Evolutionary conservation across 352 stramenopile genomes (phyloP).

Genomic region (Globisporangium spinosum): DNA sequence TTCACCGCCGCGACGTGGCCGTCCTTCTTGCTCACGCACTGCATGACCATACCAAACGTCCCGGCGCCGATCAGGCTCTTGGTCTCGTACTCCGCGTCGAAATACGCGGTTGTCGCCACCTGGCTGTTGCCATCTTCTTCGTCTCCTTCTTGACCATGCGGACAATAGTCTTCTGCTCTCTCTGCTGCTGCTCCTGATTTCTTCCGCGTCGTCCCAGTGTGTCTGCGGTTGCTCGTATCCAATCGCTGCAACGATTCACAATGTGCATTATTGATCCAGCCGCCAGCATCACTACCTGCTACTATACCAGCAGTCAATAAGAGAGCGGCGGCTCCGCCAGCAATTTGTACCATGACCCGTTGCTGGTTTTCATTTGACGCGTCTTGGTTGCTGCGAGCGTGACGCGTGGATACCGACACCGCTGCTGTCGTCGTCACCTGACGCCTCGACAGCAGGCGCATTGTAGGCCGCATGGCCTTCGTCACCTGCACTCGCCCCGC

Average conservation of each 20-base stretch:
- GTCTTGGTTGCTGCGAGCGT: background rate
- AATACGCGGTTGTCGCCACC: constrained; percentile 23
- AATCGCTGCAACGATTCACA: constrained; percentile 14
- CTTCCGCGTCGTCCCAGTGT: constrained; percentile 19
- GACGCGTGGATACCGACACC: background rate
- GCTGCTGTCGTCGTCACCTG: background rate
- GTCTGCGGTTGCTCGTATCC: constrained; percentile 2
- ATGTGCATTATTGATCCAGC: background rate
- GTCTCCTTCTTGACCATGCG: background rate
- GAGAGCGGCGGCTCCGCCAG: background rate
- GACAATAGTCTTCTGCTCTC: background rate
- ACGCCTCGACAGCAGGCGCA: background rate
- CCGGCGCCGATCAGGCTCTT: constrained; percentile 61
- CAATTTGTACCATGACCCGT: background rate
- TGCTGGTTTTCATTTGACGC: background rate
- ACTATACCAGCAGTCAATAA: background rate
- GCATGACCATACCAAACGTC: constrained; percentile 82
- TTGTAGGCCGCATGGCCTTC: background rate
- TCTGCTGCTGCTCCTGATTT: background rate
- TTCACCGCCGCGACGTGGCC: constrained; percentile 68
- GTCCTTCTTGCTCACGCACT: constrained; percentile 66
- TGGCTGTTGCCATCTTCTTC: background rate
- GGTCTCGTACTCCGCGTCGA: constrained; percentile 66
- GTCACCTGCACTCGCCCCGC: background rate
- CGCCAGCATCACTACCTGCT: too few species aligned